Evolutionary conservation across 768 basidiomycete species (phyloP), one percentile per base, ranked within the genome.

Genomic region (Xanthoconium purpureum): DNA sequence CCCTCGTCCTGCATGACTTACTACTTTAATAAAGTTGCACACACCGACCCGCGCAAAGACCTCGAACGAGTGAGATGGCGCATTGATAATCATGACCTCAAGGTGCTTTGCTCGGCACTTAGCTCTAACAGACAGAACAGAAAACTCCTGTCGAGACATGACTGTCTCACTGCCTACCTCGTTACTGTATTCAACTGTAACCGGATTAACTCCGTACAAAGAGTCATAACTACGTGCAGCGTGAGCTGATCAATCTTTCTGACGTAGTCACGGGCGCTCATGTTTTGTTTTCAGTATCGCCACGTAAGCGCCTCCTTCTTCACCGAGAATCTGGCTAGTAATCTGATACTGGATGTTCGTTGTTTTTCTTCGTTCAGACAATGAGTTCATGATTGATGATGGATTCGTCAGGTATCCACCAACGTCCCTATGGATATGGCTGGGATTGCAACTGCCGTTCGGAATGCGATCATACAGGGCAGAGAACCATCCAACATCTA

Each of bases 111-210:
- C 36, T 55, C 50, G 6, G 36, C 32, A 43, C 55, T 67, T 30
- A 43, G 35, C 2, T 13, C 17, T 2, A 6, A 24, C 7, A 15
- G 20, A 17, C 24, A 33, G 13, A 32, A 32, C 24, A 39, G 10
- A n/a, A 13, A 3, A 18, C 33, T 18, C 18, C 28, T 63, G 10
- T 65, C 69, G 3, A 50, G 51, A 13, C 66, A 71, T 5, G 71
- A 74, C 48, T 71, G 68, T 54, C 58, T 74, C 47, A 63, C 61
- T 1, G 69, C 71, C 14, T 69, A 65, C 46, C 24, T 72, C 17
- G 57, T 66, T 20, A 37, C 59, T 5, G 53, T 61, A 9, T 46
- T 73, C 15, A 68, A 70, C 30, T 28, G 54, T 2, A 56, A 50
- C 29, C 30, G 44, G n/a, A 49, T 33, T 0, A 30, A 18, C 11